A percentile compares a stretch with the other conserved stretches of the same genome.
Conservation (phyloP, 441 rosid genomes). For the Adansonia gregorii region DNA sequence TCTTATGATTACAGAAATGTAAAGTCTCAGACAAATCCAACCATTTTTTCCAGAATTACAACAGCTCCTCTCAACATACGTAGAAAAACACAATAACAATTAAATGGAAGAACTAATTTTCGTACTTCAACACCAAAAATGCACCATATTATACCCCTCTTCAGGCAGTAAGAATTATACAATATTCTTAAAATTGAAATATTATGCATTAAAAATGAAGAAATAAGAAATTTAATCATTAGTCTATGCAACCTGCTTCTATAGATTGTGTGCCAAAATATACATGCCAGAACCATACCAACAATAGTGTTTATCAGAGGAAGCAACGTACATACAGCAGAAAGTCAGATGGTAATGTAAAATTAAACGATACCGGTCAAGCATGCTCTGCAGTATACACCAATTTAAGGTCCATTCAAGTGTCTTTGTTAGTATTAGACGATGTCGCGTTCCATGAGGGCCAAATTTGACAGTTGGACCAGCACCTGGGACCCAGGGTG, state of each 20-base stretch:
- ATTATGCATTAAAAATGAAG: not conserved
- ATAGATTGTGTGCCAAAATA: not conserved
- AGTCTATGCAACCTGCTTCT: not conserved
- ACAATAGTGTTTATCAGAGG: not conserved
- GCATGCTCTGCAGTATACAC: conserved; percentile 99
- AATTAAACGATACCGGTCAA: conserved; percentile 70
- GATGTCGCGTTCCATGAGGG: conserved; percentile 53
- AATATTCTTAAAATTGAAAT: not conserved
- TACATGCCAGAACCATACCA: not conserved
- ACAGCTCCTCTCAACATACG: not conserved
- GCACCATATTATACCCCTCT: not conserved
- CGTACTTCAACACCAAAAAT: not conserved
- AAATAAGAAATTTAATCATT: conserved; percentile 3
- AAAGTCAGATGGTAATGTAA: not conserved
- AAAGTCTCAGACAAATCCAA: not conserved
- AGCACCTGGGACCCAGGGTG: conserved; percentile 89
- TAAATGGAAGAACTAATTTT: not conserved
- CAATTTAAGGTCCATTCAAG: conserved; percentile 98
- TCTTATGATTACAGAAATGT: not conserved
- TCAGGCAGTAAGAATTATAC: not conserved
- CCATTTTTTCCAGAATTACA: not conserved
- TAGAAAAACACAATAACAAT: not conserved
- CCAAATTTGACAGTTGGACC: conserved; percentile 72
- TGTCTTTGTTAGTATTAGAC: conserved; percentile 80
- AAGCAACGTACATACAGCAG: not conserved